phyloP scores from a whole-genome alignment of 2,329 filamentous ascomycete genomes.

The Colletotrichum musicola region DNA sequence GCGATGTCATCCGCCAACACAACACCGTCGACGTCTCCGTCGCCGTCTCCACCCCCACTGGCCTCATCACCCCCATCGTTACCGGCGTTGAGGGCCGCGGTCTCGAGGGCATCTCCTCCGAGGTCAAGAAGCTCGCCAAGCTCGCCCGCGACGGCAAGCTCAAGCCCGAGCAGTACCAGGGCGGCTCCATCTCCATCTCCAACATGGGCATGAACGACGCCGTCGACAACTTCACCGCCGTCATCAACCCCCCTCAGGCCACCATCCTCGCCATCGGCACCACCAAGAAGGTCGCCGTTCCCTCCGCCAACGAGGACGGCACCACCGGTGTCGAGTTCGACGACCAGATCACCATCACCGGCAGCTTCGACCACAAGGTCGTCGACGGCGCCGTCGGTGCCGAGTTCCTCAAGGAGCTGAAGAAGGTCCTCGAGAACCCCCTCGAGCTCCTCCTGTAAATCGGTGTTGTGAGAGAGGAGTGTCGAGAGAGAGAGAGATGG shows the following conservation, averaged over 20 bases:
- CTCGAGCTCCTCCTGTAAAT: slow-evolving; percentile 89
- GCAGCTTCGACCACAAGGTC: slow-evolving; percentile 98
- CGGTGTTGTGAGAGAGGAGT: neutral
- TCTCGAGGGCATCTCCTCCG: slow-evolving; percentile 86
- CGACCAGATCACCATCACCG: slow-evolving; percentile 95
- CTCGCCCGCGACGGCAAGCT: slow-evolving; percentile 97
- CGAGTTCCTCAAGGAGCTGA: slow-evolving; percentile 96
- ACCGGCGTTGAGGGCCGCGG: slow-evolving; percentile 89
- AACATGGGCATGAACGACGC: slow-evolving; percentile 99
- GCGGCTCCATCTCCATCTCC: slow-evolving; percentile 98
- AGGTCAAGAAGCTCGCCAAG: slow-evolving; percentile 97
- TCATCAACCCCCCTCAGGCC: slow-evolving; percentile 99
- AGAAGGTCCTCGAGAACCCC: slow-evolving; percentile 98
- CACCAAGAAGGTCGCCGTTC: slow-evolving; percentile 93
- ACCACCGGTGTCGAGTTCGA: slow-evolving; percentile 85
- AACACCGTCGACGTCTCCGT: slow-evolving; percentile 95
- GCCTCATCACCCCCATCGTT: slow-evolving; percentile 98
- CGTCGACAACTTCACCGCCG: slow-evolving; percentile 95
- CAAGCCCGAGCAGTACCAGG: slow-evolving; percentile 99
- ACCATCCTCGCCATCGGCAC: slow-evolving; percentile 95
- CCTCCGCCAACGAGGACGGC: slow-evolving; percentile 78
- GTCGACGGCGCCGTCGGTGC: slow-evolving; percentile 96
- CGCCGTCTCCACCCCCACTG: slow-evolving; percentile 91
- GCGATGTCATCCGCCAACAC: slow-evolving; percentile 92
- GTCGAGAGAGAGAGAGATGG: neutral